Conservation (phyloP, 352 stramenopile genomes). For the Globisporangium parvum region DNA sequence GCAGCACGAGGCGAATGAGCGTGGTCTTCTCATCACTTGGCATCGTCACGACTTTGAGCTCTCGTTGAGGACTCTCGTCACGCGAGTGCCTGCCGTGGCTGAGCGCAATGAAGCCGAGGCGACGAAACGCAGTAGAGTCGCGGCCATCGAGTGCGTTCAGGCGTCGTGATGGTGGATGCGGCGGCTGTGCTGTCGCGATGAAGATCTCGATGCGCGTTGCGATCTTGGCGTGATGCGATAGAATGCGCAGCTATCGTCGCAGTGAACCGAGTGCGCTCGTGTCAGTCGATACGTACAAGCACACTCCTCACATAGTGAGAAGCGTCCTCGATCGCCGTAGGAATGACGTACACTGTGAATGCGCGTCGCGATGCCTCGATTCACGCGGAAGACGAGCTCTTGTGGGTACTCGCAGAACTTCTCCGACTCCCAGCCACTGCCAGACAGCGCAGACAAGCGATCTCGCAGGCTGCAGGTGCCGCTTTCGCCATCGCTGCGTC, state of each 20-base stretch:
- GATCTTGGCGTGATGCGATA: slow-evolving; percentile 37
- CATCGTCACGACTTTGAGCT: slow-evolving; percentile 45
- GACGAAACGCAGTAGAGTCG: slow-evolving; percentile 17
- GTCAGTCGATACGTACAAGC: background rate
- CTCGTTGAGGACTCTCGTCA: slow-evolving; percentile 18
- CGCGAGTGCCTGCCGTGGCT: slow-evolving; percentile 13
- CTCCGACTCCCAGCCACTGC: slow-evolving; percentile 33
- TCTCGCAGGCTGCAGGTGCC: background rate
- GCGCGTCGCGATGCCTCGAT: slow-evolving; percentile 14
- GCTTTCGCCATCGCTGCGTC: background rate
- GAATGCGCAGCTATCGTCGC: slow-evolving; percentile 17
- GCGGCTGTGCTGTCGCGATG: slow-evolving; percentile 5
- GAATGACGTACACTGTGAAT: slow-evolving; percentile 14
- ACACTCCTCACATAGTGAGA: background rate
- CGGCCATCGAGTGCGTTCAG: background rate
- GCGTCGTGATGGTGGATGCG: too few relatives aligned
- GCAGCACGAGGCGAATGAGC: slow-evolving; percentile 36
- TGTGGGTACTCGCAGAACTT: slow-evolving; percentile 64
- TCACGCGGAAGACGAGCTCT: slow-evolving; percentile 44
- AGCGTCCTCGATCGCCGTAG: slow-evolving; percentile 3
- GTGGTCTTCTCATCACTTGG: slow-evolving; percentile 15
- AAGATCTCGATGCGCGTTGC: slow-evolving; percentile 46
- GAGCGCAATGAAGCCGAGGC: slow-evolving; percentile 40
- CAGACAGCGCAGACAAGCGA: background rate
- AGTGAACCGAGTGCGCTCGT: background rate